These are phyloP conservation scores for Erythrobasidium yunnanense DNA, from an alignment of 768 basidiomycete species.

Conservation along the genomic window DNA sequence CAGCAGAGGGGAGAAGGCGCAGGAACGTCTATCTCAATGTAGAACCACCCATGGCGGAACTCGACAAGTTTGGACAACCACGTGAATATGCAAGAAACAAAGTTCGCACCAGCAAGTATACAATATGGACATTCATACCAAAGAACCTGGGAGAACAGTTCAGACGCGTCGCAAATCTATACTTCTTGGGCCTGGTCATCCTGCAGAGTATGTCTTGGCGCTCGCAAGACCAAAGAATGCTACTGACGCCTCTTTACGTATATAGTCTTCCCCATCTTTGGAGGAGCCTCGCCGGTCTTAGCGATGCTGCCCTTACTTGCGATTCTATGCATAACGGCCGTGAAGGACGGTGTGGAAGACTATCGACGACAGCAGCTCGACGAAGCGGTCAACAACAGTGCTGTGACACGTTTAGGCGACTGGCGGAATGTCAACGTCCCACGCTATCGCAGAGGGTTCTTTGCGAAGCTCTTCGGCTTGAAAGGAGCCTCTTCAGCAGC, in stretches of 20 bases:
- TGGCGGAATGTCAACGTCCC: constrained; percentile 88
- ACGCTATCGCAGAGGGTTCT: constrained; percentile 61
- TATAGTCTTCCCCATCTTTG: constrained; percentile 79
- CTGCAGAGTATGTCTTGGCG: constrained; percentile 52
- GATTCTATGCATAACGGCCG: constrained; percentile 74
- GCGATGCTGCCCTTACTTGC: constrained; percentile 76
- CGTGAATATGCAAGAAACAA: constrained; percentile 73
- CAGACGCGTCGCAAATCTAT: constrained; percentile 80
- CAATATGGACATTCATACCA: constrained; percentile 14
- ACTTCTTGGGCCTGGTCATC: constrained; percentile 49
- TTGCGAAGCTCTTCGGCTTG: constrained; percentile 51
- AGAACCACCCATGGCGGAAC: constrained; percentile 55
- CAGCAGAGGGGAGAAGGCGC: constrained; percentile 48
- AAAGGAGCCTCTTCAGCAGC: constrained; percentile 2
- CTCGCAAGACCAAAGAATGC: no score
- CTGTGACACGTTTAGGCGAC: constrained; percentile 73
- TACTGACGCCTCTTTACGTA: no score
- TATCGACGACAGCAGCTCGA: constrained; percentile 78
- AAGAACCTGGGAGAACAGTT: constrained; percentile 85
- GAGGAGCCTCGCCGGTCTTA: constrained; percentile 68
- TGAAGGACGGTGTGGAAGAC: constrained; percentile 95
- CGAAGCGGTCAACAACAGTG: constrained; percentile 88
- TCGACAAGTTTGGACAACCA: constrained; percentile 61
- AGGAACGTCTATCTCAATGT: constrained; percentile 70
- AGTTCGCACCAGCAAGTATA: constrained; percentile 57